A percentile compares a stretch with the other conserved stretches of the same genome.
Evolutionary conservation across 306 rosid genomes (phyloP).

Genomic region (Corylus avellana): DNA sequence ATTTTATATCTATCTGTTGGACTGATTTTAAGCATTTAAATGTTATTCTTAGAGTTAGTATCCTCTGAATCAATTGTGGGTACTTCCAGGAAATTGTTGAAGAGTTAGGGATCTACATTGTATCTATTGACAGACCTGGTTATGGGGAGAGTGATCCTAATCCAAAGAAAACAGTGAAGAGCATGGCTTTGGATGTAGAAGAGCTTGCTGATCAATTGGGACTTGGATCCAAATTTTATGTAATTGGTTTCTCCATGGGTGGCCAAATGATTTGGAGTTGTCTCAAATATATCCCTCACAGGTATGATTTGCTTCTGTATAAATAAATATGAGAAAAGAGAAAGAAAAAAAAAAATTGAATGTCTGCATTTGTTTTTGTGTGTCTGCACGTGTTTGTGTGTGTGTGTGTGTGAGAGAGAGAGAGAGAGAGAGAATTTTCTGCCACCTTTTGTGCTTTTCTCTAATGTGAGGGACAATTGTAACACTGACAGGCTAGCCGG

Average conservation of each 20-base stretch:
- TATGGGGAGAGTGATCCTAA: conserved; percentile 96
- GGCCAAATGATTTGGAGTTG: conserved; percentile 82
- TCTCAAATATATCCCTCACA: conserved; percentile 80
- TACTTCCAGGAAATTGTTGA: conserved; percentile 57
- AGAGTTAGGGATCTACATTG: conserved; percentile 58
- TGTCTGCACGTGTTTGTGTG: no score
- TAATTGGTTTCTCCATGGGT: conserved; percentile 77
- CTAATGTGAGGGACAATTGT: conserved; percentile 12
- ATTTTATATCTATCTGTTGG: background rate
- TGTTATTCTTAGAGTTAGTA: background rate
- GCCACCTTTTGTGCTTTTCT: conserved; percentile 3
- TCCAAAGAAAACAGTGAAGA: conserved; percentile 69
- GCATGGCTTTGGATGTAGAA: conserved; percentile 77
- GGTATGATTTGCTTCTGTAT: conserved; percentile 44
- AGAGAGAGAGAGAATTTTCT: background rate
- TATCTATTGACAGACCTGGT: conserved; percentile 89
- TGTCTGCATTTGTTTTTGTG: background rate
- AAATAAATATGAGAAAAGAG: background rate
- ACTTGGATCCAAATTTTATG: conserved; percentile 75
- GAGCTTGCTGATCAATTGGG: conserved; percentile 83
- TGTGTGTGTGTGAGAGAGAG: no score
- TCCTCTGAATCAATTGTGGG: conserved; percentile 24
- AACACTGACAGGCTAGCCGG: conserved; percentile 70
- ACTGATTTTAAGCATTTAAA: background rate
- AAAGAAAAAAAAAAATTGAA: background rate